These are phyloP conservation scores for Aquanectria penicillioides DNA, from an alignment of 2,329 filamentous ascomycete species.

Conservation along the genomic window DNA sequence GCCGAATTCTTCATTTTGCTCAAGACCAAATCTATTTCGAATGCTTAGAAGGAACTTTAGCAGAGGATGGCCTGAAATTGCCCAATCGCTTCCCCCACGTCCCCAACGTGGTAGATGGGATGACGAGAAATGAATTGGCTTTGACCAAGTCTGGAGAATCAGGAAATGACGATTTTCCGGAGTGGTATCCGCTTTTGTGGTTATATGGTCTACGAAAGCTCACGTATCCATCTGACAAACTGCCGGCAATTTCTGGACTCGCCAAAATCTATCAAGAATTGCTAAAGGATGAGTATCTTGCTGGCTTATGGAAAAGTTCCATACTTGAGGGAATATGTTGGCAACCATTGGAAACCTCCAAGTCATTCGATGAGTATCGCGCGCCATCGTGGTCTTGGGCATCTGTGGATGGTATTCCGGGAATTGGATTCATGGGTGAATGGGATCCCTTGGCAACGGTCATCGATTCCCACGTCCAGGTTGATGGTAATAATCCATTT, in stretches of 20 bases:
- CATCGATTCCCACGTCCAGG: background rate
- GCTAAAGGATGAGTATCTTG: constrained; percentile 18
- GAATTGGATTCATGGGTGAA: background rate
- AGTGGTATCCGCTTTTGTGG: constrained; percentile 1
- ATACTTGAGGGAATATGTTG: constrained; percentile 17
- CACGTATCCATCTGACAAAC: constrained; percentile 16
- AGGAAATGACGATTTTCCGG: background rate
- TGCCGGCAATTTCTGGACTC: constrained; percentile 19
- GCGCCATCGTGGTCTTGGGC: constrained; percentile 32
- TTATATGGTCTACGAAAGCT: constrained; percentile 10
- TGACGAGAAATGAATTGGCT: background rate
- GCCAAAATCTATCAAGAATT: constrained; percentile 16
- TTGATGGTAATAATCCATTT: constrained; percentile 12
- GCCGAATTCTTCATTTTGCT: constrained; percentile 30
- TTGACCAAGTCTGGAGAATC: background rate
- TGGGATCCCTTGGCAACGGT: background rate
- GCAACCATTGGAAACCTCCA: constrained; percentile 1
- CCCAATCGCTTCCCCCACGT: background rate
- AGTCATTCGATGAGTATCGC: constrained; percentile 12
- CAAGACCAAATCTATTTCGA: constrained; percentile 23
- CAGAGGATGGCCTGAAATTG: constrained; percentile 2
- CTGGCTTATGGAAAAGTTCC: constrained; percentile 14
- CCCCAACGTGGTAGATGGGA: background rate
- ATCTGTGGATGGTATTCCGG: constrained; percentile 9
- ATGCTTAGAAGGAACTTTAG: constrained; percentile 17